A percentile compares a stretch with the other conserved stretches of the same genome.
Conservation (phyloP, 176 grass and related monocot genomes). For the Pontederia crassipes region DNA sequence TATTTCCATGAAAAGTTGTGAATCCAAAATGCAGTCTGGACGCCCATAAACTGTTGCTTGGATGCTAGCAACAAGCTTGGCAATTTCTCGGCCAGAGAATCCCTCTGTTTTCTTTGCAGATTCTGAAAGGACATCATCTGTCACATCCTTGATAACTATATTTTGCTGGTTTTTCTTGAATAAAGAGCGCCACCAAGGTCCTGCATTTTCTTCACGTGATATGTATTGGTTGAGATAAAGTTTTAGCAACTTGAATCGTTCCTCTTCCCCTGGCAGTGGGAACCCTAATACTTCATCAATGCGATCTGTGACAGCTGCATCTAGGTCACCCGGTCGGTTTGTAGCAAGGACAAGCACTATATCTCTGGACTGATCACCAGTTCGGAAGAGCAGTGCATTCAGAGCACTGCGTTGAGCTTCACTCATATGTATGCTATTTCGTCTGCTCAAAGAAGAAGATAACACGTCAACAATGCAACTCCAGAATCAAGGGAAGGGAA, state of each 20-base stretch:
- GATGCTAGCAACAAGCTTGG: conserved; percentile 73
- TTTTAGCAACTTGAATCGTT: conserved; percentile 70
- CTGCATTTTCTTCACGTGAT: conserved; percentile 30
- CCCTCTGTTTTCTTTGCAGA: conserved; percentile 57
- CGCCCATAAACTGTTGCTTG: conserved; percentile 79
- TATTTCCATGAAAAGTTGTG: conserved; percentile 53
- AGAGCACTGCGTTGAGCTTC: conserved; percentile 88
- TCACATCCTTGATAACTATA: conserved; percentile 52
- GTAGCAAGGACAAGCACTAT: conserved; percentile 81
- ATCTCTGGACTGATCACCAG: conserved; percentile 86
- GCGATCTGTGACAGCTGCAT: conserved; percentile 79
- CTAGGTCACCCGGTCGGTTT: conserved; percentile 83
- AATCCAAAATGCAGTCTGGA: conserved; percentile 60
- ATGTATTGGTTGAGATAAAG: conserved; percentile 75
- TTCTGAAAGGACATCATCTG: conserved; percentile 47
- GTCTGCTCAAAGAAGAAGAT: conserved; percentile 32
- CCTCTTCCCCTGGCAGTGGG: conserved; percentile 68
- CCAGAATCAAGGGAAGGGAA: neutral
- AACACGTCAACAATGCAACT: neutral
- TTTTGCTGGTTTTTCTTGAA: conserved; percentile 59
- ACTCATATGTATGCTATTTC: conserved; percentile 79
- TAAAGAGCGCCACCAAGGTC: conserved; percentile 30
- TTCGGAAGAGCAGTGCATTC: conserved; percentile 89
- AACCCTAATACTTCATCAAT: conserved; percentile 95
- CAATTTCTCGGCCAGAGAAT: conserved; percentile 91